Base-by-base conservation (phyloP, 768 basidiomycete species). In the Mycena filopes region DNA sequence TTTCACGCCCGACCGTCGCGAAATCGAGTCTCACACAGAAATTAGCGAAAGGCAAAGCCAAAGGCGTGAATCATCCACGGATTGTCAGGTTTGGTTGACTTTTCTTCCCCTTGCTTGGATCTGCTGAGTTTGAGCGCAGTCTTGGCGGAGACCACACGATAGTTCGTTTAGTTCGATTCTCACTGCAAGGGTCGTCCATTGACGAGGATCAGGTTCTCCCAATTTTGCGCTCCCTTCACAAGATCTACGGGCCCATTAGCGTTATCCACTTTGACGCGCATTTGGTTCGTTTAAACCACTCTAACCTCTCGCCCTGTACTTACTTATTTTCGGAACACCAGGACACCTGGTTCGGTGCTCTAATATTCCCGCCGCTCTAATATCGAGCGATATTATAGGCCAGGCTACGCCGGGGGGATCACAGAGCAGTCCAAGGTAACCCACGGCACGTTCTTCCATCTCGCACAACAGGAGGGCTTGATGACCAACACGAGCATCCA, bases 111-210 rank as follows among this genome's bases (percentile, higher is more conserved):
- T 8, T 57, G n/a, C 60, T 25, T 18, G 45, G 47, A 47, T 40
- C 36, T 59, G 41, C n/a, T 62, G 29, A 31, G 55, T 23, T 33
- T 64, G 20, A 40, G 28, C 28, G 41, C 1, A 90, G 90, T 77
- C 81, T 93, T 29, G 95, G 95, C 26, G 95, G 95, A 8, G 95
- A 96, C 72, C 95, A 96, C 75, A 94, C 94, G 16, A 92, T 95
- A 67, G 94, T 90, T 48, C 65, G 78, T n/a, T 36, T 70, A 21
- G 26, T 20, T 42, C 18, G n/a, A 23, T 23, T 28, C 25, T 36
- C 81, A 79, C 78, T 82, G 18, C 85, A 84, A 7, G 70, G 71
- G 25, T 55, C n/a, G n/a, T 63, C 29, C 38, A 42, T 25, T 29
- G 36, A 36, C 1, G 28, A 13, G 26, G 40, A 38, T 47, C 54